These are phyloP conservation scores for Backusella macrospora DNA, from an alignment of 192 early-diverging fungal species.

Conservation along the genomic window DNA sequence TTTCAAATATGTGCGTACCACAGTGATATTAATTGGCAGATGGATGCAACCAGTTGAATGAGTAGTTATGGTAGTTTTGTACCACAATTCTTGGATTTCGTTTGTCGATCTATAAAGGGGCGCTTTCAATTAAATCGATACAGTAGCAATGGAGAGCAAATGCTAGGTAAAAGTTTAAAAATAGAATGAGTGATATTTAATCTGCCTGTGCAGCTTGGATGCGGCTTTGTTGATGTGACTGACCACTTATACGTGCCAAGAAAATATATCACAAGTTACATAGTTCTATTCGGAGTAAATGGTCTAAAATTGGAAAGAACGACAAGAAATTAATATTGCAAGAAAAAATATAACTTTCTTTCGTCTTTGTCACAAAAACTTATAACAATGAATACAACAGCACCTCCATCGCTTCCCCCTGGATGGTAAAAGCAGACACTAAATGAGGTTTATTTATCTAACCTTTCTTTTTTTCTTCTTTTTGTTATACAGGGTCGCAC, in stretches of 20 bases:
- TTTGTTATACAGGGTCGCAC: conserved; percentile 21
- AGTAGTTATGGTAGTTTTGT: too few relatives aligned
- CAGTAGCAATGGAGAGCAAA: not conserved
- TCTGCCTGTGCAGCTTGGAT: not conserved
- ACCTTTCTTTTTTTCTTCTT: not conserved
- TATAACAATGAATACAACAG: conserved; percentile 17
- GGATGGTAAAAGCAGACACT: conserved; percentile 22
- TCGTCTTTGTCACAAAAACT: not conserved
- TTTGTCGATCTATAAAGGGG: not conserved
- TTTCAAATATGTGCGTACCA: too few relatives aligned
- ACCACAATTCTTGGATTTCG: too few relatives aligned
- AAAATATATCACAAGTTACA: not conserved
- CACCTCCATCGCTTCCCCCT: conserved; percentile 25
- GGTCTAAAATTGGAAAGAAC: not conserved
- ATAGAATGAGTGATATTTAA: not conserved
- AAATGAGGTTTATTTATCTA: not conserved
- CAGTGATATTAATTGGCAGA: too few relatives aligned
- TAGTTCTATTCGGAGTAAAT: not conserved
- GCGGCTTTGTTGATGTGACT: not conserved
- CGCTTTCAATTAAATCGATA: not conserved
- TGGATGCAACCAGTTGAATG: too few relatives aligned
- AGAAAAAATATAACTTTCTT: not conserved
- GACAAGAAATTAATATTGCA: not conserved
- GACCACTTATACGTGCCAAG: not conserved
- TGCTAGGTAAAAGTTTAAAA: not conserved